Base-by-base conservation (phyloP, 192 early-diverging fungal genomes). In the Rhizoclosmatium globosum region DNA sequence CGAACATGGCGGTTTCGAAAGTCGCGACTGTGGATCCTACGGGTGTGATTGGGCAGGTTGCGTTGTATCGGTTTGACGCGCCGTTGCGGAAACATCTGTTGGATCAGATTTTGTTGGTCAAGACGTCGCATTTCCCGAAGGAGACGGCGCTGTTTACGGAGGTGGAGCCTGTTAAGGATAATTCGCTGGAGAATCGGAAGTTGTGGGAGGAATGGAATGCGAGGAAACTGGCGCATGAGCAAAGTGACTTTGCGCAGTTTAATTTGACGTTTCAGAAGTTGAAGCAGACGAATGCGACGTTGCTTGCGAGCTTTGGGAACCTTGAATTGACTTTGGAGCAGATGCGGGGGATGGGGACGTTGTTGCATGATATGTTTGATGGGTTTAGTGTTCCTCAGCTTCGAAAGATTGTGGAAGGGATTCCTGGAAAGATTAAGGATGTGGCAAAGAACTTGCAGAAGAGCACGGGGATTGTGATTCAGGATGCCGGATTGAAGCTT, bases 21-120 rank as follows among this genome's bases (percentile, higher is more conserved):
- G 56, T 85, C 15, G 53, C 79, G 6, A 65, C 68, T 19, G 59
- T 42, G 41, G 71, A 61, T 21, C 67, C 72, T 0, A 59, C 78
- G 21, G 4, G 17, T 38, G 66, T 76, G 23, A 78, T 87, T 9
- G 79, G 70, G 9, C 75, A 77, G 17, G 85, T 75, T 13, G 81
- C 82, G 50, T 67, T 89, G 81, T 89, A 89, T 65, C 86, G 88
- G 41, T 89, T 89, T 65, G 88, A 89, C 72, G 64, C 85, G 11
- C 67, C 68, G 13, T 23, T 73, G 41, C 58, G 86, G 48, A 70
- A 81, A 53, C 86, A 87, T 72, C 57, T 79, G 19, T 71, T 86
- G 39, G 88, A 89, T 59, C 59, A 82, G 50, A 79, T 89, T 44
- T 76, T 77, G 2, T 66, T 89, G 17, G 48, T 69, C 31, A 79